These are phyloP conservation scores for Lasiosphaeris hirsuta DNA, from an alignment of 495 filamentous ascomycete genomes.

Conservation along the genomic window DNA sequence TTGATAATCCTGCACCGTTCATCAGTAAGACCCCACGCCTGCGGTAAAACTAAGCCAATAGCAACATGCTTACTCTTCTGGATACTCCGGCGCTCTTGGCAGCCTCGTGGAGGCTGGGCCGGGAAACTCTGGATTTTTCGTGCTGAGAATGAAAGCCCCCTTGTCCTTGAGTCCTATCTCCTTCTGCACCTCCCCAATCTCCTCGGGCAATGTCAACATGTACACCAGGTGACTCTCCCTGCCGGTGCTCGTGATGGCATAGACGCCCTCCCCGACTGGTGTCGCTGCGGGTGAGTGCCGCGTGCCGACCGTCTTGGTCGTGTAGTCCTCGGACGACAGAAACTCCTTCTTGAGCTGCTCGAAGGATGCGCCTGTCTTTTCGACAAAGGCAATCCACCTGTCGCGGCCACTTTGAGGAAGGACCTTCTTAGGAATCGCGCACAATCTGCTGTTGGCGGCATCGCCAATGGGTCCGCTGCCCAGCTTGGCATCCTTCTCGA, in stretches of 20 bases:
- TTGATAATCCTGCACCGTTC: conserved; percentile 54
- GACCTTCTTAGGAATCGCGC: conserved; percentile 83
- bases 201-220: conserved; percentile 70
- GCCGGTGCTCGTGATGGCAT: conserved; percentile 73
- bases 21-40: too few species aligned
- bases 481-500: conserved; percentile 67
- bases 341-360: conserved; percentile 70
- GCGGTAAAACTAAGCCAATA: conserved; percentile 32
- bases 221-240: conserved; percentile 76
- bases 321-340: conserved; percentile 63
- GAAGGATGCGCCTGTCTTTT: conserved; percentile 66
- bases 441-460: conserved; percentile 62
- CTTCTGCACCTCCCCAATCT: conserved; percentile 69
- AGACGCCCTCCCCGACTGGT: conserved; percentile 81
- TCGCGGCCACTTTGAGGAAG: conserved; percentile 70
- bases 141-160: conserved; percentile 75
- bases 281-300: conserved; percentile 68
- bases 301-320: conserved; percentile 72
- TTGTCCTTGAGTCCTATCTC: conserved; percentile 69
- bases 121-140: conserved; percentile 73
- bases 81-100: conserved; percentile 66
- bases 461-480: conserved; percentile 60
- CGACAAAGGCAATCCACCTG: conserved; percentile 79
- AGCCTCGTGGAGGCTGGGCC: conserved; percentile 62
- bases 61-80: conserved; percentile 54